Evolutionary conservation across 202 grass and related monocot species (phyloP).

Genomic region (Dendrocalamus latiflorus): DNA sequence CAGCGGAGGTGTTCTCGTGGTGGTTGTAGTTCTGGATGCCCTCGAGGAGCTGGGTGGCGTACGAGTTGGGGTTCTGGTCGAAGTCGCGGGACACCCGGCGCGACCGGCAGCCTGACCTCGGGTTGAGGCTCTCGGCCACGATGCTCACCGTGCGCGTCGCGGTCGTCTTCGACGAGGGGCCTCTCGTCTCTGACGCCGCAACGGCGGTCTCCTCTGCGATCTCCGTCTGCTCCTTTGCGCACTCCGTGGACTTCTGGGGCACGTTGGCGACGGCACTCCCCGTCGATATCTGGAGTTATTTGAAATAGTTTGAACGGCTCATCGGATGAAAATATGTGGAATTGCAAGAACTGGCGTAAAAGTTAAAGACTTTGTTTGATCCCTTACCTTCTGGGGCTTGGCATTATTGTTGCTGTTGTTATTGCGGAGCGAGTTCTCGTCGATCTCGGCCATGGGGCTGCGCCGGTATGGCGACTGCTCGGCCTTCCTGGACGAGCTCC

Average conservation of each 20-base stretch:
- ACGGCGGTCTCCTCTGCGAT: no score
- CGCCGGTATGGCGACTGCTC: slow-evolving; percentile 79
- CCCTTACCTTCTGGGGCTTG: slow-evolving; percentile 31
- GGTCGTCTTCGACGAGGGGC: no score
- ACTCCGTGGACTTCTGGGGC: slow-evolving; percentile 18
- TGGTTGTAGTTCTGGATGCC: slow-evolving; percentile 72
- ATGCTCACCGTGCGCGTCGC: slow-evolving; percentile 34
- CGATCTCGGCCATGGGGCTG: slow-evolving; percentile 85
- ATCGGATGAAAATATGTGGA: neutral
- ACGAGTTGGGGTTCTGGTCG: slow-evolving; percentile 59
- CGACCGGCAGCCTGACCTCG: slow-evolving; percentile 42
- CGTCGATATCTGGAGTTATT: slow-evolving; percentile 5
- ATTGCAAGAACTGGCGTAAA: neutral
- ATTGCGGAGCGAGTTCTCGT: slow-evolving; percentile 48
- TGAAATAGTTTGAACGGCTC: neutral
- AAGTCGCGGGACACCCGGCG: slow-evolving; percentile 67
- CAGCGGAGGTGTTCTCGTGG: slow-evolving; percentile 14
- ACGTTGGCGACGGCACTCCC: neutral
- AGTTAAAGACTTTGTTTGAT: neutral
- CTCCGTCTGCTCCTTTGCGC: neutral
- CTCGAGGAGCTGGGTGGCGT: slow-evolving; percentile 67
- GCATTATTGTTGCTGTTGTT: slow-evolving; percentile 17
- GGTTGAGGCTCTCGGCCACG: slow-evolving; percentile 33
- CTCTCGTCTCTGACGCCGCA: no score
- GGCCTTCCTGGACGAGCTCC: slow-evolving; percentile 73